Evolutionary conservation across 2,329 filamentous ascomycete genomes (phyloP).

Genomic region (Fusarium newnesense): DNA sequence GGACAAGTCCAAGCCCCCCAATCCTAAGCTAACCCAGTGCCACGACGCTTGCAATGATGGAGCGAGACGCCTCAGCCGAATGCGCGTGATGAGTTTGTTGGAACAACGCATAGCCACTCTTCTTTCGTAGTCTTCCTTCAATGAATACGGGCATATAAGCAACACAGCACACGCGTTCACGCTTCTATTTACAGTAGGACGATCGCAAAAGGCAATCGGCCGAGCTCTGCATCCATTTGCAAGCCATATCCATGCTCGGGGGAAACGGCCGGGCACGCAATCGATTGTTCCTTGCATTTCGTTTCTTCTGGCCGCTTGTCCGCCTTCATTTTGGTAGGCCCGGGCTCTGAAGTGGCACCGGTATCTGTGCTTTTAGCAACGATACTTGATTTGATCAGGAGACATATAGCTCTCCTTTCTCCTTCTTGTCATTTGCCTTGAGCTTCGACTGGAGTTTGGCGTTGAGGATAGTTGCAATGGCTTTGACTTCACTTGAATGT

Average conservation of each 20-base stretch:
- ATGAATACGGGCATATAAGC: slow-evolving; percentile 3
- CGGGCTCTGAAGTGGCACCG: slow-evolving; percentile 20
- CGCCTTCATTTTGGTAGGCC: slow-evolving; percentile 23
- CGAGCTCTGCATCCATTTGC: slow-evolving; percentile 8
- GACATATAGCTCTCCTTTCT: slow-evolving; percentile 31
- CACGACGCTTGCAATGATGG: slow-evolving; percentile 30
- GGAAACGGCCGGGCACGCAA: slow-evolving; percentile 27
- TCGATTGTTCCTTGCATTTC: slow-evolving; percentile 31
- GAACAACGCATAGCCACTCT: slow-evolving; percentile 11
- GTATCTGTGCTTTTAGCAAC: slow-evolving; percentile 14
- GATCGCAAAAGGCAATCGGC: slow-evolving; percentile 25
- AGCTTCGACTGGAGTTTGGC: slow-evolving; percentile 1
- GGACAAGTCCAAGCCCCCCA: slow-evolving; percentile 12
- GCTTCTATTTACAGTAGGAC: slow-evolving; percentile 24
- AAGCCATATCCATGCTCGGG: slow-evolving; percentile 30
- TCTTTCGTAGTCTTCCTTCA: neutral
- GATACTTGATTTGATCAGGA: slow-evolving; percentile 22
- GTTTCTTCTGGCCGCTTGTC: slow-evolving; percentile 24
- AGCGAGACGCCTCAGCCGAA: slow-evolving; percentile 30
- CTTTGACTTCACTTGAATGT: neutral
- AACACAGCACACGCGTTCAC: slow-evolving; percentile 14
- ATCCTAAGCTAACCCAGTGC: slow-evolving; percentile 14
- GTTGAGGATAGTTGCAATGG: neutral
- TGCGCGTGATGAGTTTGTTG: slow-evolving; percentile 22
- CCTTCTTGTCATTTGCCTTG: slow-evolving; percentile 1